These are phyloP conservation scores for Pleurotus tuoliensis DNA, from an alignment of 768 basidiomycete genomes.

Conservation along the genomic window DNA sequence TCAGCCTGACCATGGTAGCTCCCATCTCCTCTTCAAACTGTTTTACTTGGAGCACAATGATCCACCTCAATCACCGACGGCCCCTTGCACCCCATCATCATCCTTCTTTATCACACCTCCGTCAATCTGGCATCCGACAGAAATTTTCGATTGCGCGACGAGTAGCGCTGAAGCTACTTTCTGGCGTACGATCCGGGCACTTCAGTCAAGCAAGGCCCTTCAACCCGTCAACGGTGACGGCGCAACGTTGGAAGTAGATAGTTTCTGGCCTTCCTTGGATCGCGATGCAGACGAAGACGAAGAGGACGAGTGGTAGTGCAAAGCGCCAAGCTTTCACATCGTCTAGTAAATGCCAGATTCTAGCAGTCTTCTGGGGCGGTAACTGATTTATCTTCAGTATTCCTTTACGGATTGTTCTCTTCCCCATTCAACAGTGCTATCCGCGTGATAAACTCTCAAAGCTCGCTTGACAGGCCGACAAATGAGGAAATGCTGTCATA, in stretches of 20 bases:
- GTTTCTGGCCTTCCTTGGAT: conserved; percentile 37
- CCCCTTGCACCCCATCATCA: conserved; percentile 18
- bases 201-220: too few relatives aligned
- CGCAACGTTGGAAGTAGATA: conserved; percentile 5
- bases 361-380: too few relatives aligned
- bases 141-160: conserved; percentile 55
- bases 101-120: conserved; percentile 20
- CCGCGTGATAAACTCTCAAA: too few relatives aligned
- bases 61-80: conserved; percentile 10
- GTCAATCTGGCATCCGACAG: conserved; percentile 36
- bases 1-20: conserved; percentile 11
- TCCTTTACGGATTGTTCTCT: too few relatives aligned
- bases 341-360: too few relatives aligned
- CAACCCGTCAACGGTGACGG: too few relatives aligned
- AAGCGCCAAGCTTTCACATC: too few relatives aligned
- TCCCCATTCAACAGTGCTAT: too few relatives aligned
- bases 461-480: too few relatives aligned
- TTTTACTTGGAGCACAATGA: conserved; percentile 50
- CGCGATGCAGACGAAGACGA: conserved; percentile 26
- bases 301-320: conserved; percentile 18
- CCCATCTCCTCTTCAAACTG: conserved; percentile 43
- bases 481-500: too few relatives aligned
- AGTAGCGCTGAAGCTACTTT: conserved; percentile 55
- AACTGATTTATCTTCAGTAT: too few relatives aligned
- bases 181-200: conserved; percentile 30